A percentile compares a stretch with the other conserved stretches of the same genome.
Evolutionary conservation across 202 grass and related monocot species (phyloP).

Genomic region (Setaria viridis): DNA sequence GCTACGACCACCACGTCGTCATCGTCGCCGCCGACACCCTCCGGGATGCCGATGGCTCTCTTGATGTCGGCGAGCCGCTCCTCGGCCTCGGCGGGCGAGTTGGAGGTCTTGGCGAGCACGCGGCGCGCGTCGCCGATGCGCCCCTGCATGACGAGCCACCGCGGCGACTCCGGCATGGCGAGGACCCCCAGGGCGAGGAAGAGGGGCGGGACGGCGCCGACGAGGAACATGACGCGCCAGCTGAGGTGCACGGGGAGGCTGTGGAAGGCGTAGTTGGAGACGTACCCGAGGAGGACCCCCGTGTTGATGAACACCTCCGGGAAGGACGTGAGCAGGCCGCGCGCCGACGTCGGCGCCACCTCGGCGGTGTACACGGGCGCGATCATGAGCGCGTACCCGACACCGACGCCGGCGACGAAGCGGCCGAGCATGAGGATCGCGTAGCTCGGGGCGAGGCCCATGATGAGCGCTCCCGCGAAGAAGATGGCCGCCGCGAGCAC

Average conservation of each 20-base stretch:
- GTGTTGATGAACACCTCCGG: conserved; percentile 90
- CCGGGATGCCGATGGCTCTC: conserved; percentile 58
- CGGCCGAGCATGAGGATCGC: conserved; percentile 71
- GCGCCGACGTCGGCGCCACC: conserved; percentile 71
- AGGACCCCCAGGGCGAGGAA: conserved; percentile 69
- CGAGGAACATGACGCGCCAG: conserved; percentile 90
- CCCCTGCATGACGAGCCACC: conserved; percentile 95
- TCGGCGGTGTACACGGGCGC: conserved; percentile 90
- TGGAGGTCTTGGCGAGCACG: conserved; percentile 69
- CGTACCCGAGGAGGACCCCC: conserved; percentile 80
- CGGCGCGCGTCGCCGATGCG: conserved; percentile 64
- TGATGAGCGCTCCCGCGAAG: conserved; percentile 77
- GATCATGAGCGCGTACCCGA: conserved; percentile 76
- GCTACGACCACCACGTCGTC: conserved; percentile 33
- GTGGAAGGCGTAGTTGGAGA: conserved; percentile 90
- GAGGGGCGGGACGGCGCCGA: conserved; percentile 67
- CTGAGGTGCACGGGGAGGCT: conserved; percentile 57
- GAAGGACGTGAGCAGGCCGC: conserved; percentile 81
- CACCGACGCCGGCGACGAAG: conserved; percentile 81
- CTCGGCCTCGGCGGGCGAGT: conserved; percentile 64
- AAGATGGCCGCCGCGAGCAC: conserved; percentile 78
- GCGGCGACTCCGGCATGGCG: conserved; percentile 91
- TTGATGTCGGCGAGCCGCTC: conserved; percentile 67
- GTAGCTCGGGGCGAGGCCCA: conserved; percentile 80
- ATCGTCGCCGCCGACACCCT: conserved; percentile 40